phyloP scores from a whole-genome alignment of 257 asterid genomes.

The Phtheirospermum japonicum region DNA sequence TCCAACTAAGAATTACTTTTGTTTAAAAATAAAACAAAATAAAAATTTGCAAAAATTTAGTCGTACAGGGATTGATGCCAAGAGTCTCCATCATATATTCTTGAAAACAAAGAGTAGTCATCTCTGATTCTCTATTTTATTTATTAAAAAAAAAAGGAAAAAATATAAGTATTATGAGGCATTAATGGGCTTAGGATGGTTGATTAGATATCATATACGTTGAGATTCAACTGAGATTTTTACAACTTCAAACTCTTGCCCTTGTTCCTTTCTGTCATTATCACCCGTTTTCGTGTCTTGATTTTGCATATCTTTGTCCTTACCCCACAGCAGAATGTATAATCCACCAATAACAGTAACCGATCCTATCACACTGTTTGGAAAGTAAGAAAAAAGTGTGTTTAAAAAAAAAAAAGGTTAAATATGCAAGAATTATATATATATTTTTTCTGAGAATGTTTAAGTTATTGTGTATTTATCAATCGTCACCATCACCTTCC shows the following conservation, averaged over 20 bases:
- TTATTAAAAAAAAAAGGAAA: too few relatives aligned
- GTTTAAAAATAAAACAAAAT: too few relatives aligned
- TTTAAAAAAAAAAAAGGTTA: neutral
- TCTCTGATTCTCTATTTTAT: too few relatives aligned
- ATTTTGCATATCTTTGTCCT: slow-evolving; percentile 47
- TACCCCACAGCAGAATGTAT: slow-evolving; percentile 77
- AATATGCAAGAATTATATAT: neutral
- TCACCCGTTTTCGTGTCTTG: slow-evolving; percentile 16
- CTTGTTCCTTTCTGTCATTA: neutral
- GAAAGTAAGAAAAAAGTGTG: neutral
- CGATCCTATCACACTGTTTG: slow-evolving; percentile 60
- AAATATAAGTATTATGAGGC: too few relatives aligned
- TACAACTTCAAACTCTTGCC: neutral
- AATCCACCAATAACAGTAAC: slow-evolving; percentile 51
- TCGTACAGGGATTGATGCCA: too few relatives aligned
- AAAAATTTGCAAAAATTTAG: too few relatives aligned
- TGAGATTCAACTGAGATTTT: neutral
- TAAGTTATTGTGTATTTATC: neutral
- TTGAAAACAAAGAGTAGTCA: too few relatives aligned
- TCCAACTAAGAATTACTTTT: too few relatives aligned
- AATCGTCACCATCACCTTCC: slow-evolving; percentile 48
- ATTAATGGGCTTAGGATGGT: neutral
- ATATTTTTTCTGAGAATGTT: too few relatives aligned
- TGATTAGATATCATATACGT: neutral
- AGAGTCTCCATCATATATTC: too few relatives aligned